These are phyloP conservation scores for Aspergillus amoenus DNA, from an alignment of 2,329 filamentous ascomycete species.

Conservation along the genomic window DNA sequence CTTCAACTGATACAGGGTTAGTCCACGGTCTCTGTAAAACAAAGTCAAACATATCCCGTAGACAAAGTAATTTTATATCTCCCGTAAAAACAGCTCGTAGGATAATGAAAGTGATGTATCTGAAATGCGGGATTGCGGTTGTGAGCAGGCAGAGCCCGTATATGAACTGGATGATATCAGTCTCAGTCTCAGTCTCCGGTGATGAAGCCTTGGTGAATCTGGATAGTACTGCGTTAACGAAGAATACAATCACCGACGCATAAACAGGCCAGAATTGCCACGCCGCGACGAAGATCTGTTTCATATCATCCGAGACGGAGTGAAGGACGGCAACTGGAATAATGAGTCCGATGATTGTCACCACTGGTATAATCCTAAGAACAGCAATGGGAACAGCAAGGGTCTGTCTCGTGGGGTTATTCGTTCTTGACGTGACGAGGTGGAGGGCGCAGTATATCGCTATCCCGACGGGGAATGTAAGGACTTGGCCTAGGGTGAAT, in stretches of 20 bases:
- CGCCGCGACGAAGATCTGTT: neutral
- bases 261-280: neutral
- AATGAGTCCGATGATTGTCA: neutral
- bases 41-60: neutral
- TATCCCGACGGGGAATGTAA: neutral
- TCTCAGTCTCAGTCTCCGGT: accelerated
- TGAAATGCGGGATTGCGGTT: neutral
- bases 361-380: neutral
- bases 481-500: neutral
- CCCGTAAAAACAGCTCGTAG: neutral
- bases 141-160: neutral
- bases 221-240: too few relatives aligned
- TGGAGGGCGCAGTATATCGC: neutral
- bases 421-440: neutral
- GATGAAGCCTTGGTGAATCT: too few relatives aligned
- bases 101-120: neutral
- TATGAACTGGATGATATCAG: neutral
- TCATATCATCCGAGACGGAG: neutral
- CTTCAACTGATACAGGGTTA: neutral
- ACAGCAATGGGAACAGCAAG: neutral
- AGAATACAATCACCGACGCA: neutral
- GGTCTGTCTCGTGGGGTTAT: neutral
- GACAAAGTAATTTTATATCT: accelerated
- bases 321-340: neutral
- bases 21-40: neutral